Conservation (phyloP, 306 rosid genomes). For the Castanea mollissima region DNA sequence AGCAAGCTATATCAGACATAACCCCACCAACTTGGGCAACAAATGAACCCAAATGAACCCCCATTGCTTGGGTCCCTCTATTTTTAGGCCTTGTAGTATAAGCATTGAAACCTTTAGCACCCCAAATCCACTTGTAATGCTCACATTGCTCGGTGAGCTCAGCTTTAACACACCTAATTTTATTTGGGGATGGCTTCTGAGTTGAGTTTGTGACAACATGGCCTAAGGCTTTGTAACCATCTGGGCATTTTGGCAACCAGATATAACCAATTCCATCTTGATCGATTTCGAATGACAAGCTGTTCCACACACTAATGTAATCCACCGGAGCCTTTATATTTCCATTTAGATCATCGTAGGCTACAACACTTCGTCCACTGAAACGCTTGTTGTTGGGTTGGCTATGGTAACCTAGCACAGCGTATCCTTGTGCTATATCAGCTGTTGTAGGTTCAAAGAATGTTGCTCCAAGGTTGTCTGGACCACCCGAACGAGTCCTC, state of each 20-base stretch:
- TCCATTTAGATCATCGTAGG: too few species aligned
- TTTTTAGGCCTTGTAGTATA: slow-evolving; percentile 50
- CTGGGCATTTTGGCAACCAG: slow-evolving; percentile 65
- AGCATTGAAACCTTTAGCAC: slow-evolving; percentile 34
- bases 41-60: slow-evolving; percentile 62
- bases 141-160: slow-evolving; percentile 62
- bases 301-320: slow-evolving; percentile 62
- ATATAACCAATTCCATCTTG: slow-evolving; percentile 50
- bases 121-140: slow-evolving; percentile 58
- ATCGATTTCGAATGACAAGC: slow-evolving; percentile 28
- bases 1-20: slow-evolving; percentile 36
- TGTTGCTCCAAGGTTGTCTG: slow-evolving; percentile 47
- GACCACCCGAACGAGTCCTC: slow-evolving; percentile 57
- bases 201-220: slow-evolving; percentile 50
- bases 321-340: slow-evolving; percentile 33
- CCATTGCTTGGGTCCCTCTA: slow-evolving; percentile 41
- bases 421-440: slow-evolving; percentile 59
- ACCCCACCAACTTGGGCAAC: slow-evolving; percentile 34
- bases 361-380: slow-evolving; percentile 28
- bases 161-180: slow-evolving; percentile 49
- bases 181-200: slow-evolving; percentile 56
- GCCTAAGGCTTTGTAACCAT: slow-evolving; percentile 70
- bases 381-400: slow-evolving; percentile 71
- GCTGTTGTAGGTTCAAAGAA: slow-evolving; percentile 56
- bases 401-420: slow-evolving; percentile 53